These are phyloP conservation scores for Ceratocystis eucalypticola DNA, from an alignment of 2,329 filamentous ascomycete species.

Conservation along the genomic window DNA sequence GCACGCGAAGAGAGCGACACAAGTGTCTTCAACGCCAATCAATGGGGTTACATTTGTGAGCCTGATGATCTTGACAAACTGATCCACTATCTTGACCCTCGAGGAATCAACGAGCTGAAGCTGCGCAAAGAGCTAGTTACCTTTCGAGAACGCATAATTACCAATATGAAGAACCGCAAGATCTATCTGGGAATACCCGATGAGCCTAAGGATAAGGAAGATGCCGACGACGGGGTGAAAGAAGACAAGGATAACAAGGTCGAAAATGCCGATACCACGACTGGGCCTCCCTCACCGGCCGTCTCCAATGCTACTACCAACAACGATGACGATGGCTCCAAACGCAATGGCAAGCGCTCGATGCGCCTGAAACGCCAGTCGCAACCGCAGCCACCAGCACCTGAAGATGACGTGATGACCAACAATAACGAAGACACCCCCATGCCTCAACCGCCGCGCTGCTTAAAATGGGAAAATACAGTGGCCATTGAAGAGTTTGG, in stretches of 20 bases:
- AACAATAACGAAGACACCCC: conserved; percentile 24
- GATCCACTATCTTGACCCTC: conserved; percentile 76
- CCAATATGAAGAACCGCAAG: conserved; percentile 68
- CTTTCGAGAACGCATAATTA: conserved; percentile 62
- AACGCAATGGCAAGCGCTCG: conserved; percentile 1
- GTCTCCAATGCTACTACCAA: neutral
- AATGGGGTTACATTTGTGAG: conserved; percentile 89
- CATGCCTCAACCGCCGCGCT: conserved; percentile 35
- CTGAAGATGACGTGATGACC: neutral
- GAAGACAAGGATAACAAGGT: conserved; percentile 29
- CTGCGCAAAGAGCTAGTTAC: conserved; percentile 72
- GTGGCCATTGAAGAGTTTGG: conserved; percentile 44
- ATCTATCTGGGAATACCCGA: conserved; percentile 50
- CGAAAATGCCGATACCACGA: conserved; percentile 33
- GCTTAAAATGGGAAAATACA: conserved; percentile 42
- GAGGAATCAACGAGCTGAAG: conserved; percentile 74
- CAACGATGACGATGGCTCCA: conserved; percentile 2
- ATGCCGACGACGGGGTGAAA: neutral
- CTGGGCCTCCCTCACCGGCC: neutral
- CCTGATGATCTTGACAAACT: conserved; percentile 64
- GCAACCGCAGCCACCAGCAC: neutral
- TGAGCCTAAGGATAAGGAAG: conserved; percentile 23
- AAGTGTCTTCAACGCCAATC: conserved; percentile 57
- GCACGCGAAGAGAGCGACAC: conserved; percentile 71
- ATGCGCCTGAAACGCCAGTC: neutral